These are phyloP conservation scores for Penicillium daleae DNA, from an alignment of 495 filamentous ascomycete species.

Conservation along the genomic window DNA sequence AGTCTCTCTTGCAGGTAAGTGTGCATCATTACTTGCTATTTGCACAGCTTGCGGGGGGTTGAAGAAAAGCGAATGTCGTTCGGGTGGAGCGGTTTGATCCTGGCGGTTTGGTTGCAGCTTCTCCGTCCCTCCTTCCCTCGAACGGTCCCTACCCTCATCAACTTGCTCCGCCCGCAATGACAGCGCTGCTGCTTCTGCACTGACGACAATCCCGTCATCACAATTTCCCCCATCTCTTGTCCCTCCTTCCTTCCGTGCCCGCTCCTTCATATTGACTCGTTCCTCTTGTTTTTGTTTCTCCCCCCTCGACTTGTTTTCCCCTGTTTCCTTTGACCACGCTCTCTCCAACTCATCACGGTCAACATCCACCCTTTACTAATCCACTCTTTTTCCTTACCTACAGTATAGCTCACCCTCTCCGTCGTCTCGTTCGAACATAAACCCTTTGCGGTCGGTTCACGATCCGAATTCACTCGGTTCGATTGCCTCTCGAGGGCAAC, in stretches of 20 bases:
- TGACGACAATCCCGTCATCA: constrained; percentile 18
- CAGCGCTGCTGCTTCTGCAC: constrained; percentile 5
- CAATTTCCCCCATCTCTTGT: constrained; percentile 18
- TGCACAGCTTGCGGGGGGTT: neutral
- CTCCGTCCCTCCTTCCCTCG: constrained; percentile 17
- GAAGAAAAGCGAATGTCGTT: neutral
- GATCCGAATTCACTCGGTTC: constrained; percentile 27
- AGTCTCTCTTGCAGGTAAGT: constrained; percentile 37
- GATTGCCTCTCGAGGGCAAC: constrained; percentile 32
- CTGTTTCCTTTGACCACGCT: constrained; percentile 6
- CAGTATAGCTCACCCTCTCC: constrained; percentile 35
- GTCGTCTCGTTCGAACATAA: constrained; percentile 29
- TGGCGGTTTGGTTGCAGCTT: neutral
- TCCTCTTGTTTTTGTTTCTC: constrained; percentile 7
- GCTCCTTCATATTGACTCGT: constrained; percentile 12
- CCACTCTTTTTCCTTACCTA: constrained; percentile 28
- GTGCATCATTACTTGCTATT: neutral
- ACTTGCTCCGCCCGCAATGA: constrained; percentile 32
- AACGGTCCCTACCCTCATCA: constrained; percentile 25
- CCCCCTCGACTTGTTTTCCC: neutral
- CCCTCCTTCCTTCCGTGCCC: constrained; percentile 1
- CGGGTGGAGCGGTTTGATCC: neutral
- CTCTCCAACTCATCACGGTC: neutral
- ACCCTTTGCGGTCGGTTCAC: constrained; percentile 34
- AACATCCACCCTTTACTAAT: constrained; percentile 29